Percentiles rank a stretch among this genome's conserved stretches.
Conservation (phyloP, 352 stramenopile species). For the Phytophthora vignae region DNA sequence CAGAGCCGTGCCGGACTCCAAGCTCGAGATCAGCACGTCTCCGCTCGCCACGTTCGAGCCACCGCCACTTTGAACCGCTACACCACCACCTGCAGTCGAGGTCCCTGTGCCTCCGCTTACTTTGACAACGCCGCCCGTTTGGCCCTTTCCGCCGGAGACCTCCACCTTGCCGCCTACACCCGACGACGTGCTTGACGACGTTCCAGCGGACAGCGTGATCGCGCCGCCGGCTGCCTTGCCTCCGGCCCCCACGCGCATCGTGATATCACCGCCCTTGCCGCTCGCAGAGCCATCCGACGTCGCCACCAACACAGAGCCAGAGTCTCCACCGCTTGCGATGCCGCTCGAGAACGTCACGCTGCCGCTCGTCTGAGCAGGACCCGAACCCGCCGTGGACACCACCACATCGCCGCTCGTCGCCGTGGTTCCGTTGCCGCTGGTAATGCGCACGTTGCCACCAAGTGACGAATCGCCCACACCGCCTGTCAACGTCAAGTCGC, state of each 20-base stretch:
- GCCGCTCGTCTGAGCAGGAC: conserved; percentile 1
- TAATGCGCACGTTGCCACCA: conserved; percentile 1
- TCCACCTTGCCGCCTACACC: conserved; percentile 12
- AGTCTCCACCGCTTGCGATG: background rate
- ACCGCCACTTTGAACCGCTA: conserved; percentile 31
- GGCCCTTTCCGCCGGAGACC: conserved; percentile 6
- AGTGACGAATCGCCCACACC: too few relatives aligned
- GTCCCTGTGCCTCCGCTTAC: background rate
- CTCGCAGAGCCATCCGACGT: conserved; percentile 6
- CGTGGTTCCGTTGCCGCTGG: background rate
- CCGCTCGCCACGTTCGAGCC: conserved; percentile 20
- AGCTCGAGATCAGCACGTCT: conserved; percentile 22
- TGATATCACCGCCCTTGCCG: conserved; percentile 12
- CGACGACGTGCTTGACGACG: conserved; percentile 3
- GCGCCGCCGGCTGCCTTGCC: background rate
- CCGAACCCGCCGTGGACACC: conserved; percentile 2
- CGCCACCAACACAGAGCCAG: conserved; percentile 2
- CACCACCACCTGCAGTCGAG: conserved; percentile 16
- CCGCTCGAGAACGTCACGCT: background rate
- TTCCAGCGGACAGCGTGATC: conserved; percentile 12
- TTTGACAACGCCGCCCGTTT: conserved; percentile 15
- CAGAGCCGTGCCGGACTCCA: background rate
- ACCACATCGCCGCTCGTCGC: conserved; percentile 19
- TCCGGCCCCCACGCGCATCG: conserved; percentile 4
- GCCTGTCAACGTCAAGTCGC: too few relatives aligned